Conservation (phyloP, 208 protist genomes). For the Leishmania tropica region DNA sequence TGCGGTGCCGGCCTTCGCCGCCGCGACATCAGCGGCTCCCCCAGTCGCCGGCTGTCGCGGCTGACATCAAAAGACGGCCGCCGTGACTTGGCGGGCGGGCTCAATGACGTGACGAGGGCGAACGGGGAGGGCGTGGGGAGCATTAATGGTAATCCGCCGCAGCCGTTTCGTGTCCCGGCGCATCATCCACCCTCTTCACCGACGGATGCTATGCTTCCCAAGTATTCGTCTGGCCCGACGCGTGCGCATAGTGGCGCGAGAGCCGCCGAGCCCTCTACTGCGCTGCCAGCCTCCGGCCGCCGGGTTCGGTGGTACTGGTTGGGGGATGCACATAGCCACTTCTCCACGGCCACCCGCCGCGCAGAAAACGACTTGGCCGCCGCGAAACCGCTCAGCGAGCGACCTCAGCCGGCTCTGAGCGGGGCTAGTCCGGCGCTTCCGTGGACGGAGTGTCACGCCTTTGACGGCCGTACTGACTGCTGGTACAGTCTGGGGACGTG, state of each 20-base stretch:
- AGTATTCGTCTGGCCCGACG: neutral
- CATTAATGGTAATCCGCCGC: neutral
- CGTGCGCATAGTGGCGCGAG: neutral
- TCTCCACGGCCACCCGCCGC: constrained; percentile 18
- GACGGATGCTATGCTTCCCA: neutral
- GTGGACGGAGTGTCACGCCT: constrained; percentile 43
- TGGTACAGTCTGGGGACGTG: constrained; percentile 43
- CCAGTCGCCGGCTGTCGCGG: neutral
- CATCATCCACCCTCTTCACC: neutral
- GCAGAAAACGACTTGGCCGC: neutral
- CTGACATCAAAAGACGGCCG: neutral
- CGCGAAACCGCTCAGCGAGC: neutral
- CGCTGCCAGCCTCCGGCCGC: constrained; percentile 16
- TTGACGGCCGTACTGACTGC: constrained; percentile 47
- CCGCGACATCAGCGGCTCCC: neutral
- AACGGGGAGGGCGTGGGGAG: neutral
- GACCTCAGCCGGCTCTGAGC: neutral
- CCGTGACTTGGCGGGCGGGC: neutral
- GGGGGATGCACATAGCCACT: constrained; percentile 22
- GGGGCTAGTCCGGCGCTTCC: constrained; percentile 23
- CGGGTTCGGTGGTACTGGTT: constrained; percentile 40
- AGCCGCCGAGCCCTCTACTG: neutral
- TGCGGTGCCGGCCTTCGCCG: neutral
- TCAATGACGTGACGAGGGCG: neutral
- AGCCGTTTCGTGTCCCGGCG: neutral